Percentiles rank a stretch among this genome's conserved stretches.
These are phyloP conservation scores for Scortechinia acanthostroma DNA, from an alignment of 2,329 filamentous ascomycete genomes.

Conservation along the genomic window DNA sequence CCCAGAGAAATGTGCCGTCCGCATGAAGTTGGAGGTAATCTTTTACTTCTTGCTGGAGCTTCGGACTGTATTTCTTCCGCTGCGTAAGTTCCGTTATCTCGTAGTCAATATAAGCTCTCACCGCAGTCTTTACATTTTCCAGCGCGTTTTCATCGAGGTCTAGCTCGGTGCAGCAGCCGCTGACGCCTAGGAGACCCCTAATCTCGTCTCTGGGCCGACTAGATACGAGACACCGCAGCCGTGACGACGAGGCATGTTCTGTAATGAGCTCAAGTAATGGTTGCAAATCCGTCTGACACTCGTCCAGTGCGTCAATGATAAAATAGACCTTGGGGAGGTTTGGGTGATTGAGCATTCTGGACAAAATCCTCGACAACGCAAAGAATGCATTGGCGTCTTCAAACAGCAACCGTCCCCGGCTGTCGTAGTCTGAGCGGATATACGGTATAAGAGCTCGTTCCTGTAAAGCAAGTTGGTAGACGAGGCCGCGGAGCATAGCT, in stretches of 20 bases:
- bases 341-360: background rate
- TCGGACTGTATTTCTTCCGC: slow-evolving; percentile 10
- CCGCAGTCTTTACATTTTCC: slow-evolving; percentile 7
- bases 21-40: slow-evolving; percentile 8
- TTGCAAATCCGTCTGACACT: slow-evolving; percentile 5
- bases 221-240: slow-evolving; percentile 6
- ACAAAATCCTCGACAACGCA: background rate
- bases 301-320: slow-evolving; percentile 12
- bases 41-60: slow-evolving; percentile 7
- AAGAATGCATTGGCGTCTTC: background rate
- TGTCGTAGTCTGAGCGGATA: background rate
- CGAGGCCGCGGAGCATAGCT: background rate
- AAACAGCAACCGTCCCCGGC: background rate
- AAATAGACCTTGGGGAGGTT: slow-evolving; percentile 5
- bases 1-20: background rate
- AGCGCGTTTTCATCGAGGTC: slow-evolving; percentile 10
- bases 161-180: background rate
- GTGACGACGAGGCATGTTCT: background rate
- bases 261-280: background rate
- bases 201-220: slow-evolving; percentile 6
- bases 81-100: slow-evolving; percentile 10
- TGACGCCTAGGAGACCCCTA: slow-evolving; percentile 3
- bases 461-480: slow-evolving; percentile 2
- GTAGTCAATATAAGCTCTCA: slow-evolving; percentile 10
- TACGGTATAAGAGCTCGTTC: background rate